Conservation (phyloP, 192 early-diverging fungal genomes). For the Rhizophagus prolifer region DNA sequence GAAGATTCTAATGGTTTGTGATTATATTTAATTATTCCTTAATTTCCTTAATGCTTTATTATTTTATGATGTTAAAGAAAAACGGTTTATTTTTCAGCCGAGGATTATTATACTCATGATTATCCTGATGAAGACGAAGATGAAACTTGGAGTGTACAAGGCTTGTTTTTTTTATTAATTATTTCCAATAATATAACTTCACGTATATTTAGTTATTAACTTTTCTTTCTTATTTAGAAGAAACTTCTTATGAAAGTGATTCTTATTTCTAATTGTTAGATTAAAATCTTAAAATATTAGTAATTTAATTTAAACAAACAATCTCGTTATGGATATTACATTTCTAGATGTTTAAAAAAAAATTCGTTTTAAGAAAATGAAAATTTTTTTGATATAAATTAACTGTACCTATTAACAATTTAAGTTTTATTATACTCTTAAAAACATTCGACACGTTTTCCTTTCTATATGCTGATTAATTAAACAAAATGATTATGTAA, state of each 20-base stretch:
- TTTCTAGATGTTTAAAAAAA: too few species aligned
- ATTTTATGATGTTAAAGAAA: not conserved
- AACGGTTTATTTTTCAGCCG: conserved; percentile 45
- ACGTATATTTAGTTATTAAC: not conserved
- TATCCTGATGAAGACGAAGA: conserved; percentile 77
- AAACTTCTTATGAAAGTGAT: not conserved
- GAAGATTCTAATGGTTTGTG: conserved; percentile 60
- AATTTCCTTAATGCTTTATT: not conserved
- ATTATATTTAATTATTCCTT: not conserved
- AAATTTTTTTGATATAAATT: too few species aligned
- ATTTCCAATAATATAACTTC: not conserved
- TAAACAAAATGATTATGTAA: not conserved
- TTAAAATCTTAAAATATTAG: too few species aligned
- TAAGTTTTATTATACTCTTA: not conserved
- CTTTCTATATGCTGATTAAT: not conserved
- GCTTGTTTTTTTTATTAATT: not conserved
- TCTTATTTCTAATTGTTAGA: too few species aligned
- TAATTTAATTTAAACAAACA: too few species aligned
- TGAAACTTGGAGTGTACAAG: conserved; percentile 9
- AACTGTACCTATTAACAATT: too few species aligned
- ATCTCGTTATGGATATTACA: too few species aligned
- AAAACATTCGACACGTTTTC: not conserved
- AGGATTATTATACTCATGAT: conserved; percentile 78
- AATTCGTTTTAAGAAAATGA: too few species aligned
- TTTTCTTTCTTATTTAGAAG: not conserved